Evolutionary conservation across 2,329 filamentous ascomycete genomes (phyloP), one percentile per base, ranked within the genome.

Genomic region (Endoconidiophora polonica): DNA sequence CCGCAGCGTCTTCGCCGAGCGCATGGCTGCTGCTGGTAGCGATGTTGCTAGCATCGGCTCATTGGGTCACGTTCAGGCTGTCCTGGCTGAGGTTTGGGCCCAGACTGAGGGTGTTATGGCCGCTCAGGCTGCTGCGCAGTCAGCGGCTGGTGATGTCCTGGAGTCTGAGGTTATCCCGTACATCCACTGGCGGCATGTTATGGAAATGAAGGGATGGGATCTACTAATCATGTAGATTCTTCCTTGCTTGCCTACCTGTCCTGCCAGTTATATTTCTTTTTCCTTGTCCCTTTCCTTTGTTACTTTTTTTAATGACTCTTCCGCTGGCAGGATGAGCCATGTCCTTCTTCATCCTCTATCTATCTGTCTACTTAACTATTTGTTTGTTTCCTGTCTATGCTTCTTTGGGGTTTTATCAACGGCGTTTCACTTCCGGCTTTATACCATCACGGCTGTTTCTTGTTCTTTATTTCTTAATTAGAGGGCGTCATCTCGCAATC

Each of bases 171-270:
- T 63, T 58, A 65, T 67, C 65, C 79, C 77, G 61, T 81, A 82
- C 68, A 77, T 94, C 66, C 87, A 88, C 79, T 96, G 90, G 90
- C 76, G 90, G 68, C 85, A 94, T 67, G 77, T 90, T 62, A 94
- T 95, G 87, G 78, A 77, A 67, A 77, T 81, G 68, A 91, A 90
- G 69, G 79, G 79, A 58, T 94, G 86, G 88, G 86, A 94, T 63
- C 91, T 86, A 68, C 73, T 95, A 65, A 76, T 95, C 65, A 88
- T 95, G 67, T 94, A 68, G 29, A 48, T 52, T 51, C 54, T 49
- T 48, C 46, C 48, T 57, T 49, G 16, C 23, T 57, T 57, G 26
- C 3, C n/a, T 26, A 16, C 10, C 23, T 44, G 53, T 51, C 42
- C 22, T 39, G 26, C 24, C 48, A 29, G 40, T n/a, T 42, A 46